These are phyloP conservation scores for Meripilus lineatus DNA, from an alignment of 1,284 basidiomycete genomes.

Conservation along the genomic window DNA sequence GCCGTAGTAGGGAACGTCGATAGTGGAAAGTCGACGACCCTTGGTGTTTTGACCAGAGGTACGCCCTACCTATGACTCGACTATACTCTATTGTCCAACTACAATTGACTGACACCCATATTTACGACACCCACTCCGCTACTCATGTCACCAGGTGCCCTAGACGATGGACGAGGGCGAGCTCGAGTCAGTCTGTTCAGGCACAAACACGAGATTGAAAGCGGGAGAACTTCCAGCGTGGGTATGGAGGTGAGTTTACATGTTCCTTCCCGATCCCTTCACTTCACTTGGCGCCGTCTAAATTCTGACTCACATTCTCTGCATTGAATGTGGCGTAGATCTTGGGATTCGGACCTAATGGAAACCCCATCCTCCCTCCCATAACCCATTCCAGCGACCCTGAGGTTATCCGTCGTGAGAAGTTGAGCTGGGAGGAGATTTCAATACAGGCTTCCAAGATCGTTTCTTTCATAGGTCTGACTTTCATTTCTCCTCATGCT, in stretches of 20 bases:
- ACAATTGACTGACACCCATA: conserved; percentile 22
- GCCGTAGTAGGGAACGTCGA: conserved; percentile 96
- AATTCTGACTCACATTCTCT: background rate
- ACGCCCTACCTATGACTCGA: conserved; percentile 10
- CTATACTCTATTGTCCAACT: conserved; percentile 14
- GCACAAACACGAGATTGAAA: conserved; percentile 98
- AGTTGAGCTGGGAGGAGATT: conserved; percentile 96
- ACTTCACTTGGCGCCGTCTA: background rate
- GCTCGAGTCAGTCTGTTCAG: conserved; percentile 92
- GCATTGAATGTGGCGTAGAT: conserved; percentile 47
- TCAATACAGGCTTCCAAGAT: conserved; percentile 89
- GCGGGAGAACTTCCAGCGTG: conserved; percentile 90
- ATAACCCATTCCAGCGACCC: conserved; percentile 49
- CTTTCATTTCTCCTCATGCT: background rate
- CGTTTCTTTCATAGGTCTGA: conserved; percentile 84
- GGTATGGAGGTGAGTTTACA: conserved; percentile 79
- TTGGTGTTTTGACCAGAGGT: conserved; percentile 84
- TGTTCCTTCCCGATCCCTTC: background rate
- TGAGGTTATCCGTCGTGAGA: conserved; percentile 72
- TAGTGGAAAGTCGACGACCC: conserved; percentile 90
- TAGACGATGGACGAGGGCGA: conserved; percentile 94
- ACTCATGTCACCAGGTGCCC: conserved; percentile 47
- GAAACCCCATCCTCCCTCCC: conserved; percentile 72
- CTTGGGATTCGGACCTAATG: conserved; percentile 75
- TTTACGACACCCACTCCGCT: background rate